Base-by-base conservation (phyloP, 2,329 filamentous ascomycete genomes). In the Aureobasidium uvarum region DNA sequence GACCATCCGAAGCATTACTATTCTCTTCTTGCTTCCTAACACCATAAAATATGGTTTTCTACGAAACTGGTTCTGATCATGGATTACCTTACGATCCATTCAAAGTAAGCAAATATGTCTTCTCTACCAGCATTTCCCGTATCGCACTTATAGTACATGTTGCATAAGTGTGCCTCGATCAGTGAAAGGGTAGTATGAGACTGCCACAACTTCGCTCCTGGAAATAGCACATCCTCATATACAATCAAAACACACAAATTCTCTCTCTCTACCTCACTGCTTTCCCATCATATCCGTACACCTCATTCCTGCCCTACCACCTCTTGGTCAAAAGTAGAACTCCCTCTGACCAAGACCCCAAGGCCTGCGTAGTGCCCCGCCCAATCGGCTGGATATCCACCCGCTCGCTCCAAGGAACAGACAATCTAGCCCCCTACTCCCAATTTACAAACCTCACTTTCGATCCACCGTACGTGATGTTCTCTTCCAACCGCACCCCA, bases 371-470 rank as follows among this genome's bases (percentile, higher is more conserved):
- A 2, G 77, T 86, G 48, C 85, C 85, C 18, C 80, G 85, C 18
- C 84, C 85, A 25, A 87, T 87, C 60, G 85, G 85, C 68, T 87
- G 85, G 84, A 86, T 87, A 70, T 84, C 81, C 25, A 86, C 85
- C 0, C 77, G 80, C 66, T 81, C 80, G n/a, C 71, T 74, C 18
- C 68, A 72, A 7, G 80, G 81, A 66, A 71, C 75, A 56, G 77
- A 83, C 71, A 87, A 87, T 69, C 79, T 87, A 2, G 85, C 85
- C 0, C 85, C 85, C 0, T 87, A 84, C 74, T 81, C 77, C 0
- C 85, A 87, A 74, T 87, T 87, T 79, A 86, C 83, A 73, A 87
- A 87, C 68, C 79, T 87, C 0, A 86, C 83, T 38, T 87, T 86
- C 74, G 84, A 86, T 71, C 85, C 85, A 0, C 85, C 85, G 0